These are phyloP conservation scores for Periconia macrospinosa DNA, from an alignment of 2,329 filamentous ascomycete species.

Conservation along the genomic window DNA sequence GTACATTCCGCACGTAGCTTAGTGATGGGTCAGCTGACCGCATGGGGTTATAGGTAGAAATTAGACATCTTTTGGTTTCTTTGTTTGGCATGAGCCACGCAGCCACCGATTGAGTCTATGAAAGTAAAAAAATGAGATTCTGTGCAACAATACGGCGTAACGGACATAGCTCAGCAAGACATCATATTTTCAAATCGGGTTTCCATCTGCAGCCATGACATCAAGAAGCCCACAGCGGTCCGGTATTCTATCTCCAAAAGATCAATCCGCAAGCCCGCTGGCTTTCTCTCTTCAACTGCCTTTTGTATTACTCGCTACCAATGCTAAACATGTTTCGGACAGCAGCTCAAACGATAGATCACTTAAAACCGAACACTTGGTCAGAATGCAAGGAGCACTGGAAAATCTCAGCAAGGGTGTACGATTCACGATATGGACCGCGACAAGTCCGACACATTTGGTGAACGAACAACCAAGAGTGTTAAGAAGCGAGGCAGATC, in stretches of 20 bases:
- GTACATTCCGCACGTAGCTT: background rate
- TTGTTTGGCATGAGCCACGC: background rate
- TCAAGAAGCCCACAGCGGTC: background rate
- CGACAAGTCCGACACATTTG: background rate
- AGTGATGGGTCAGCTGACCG: background rate
- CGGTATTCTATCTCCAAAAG: background rate
- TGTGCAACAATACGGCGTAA: background rate
- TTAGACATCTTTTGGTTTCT: background rate
- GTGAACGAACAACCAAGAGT: background rate
- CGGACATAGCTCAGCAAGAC: background rate
- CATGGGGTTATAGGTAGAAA: background rate
- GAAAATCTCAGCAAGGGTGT: background rate
- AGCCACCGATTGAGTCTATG: background rate
- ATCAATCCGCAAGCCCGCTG: background rate
- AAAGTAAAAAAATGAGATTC: background rate
- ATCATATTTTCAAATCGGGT: background rate
- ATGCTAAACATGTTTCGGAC: background rate
- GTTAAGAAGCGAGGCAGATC: background rate
- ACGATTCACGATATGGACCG: background rate
- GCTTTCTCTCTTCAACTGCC: slow-evolving; percentile 9
- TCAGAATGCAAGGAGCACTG: background rate
- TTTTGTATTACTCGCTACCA: slow-evolving; percentile 11
- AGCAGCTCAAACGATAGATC: background rate
- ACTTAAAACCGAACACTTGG: background rate
- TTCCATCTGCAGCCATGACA: background rate